Conservation (phyloP, 1,284 basidiomycete species). For the Rugosomyces carneus region DNA sequence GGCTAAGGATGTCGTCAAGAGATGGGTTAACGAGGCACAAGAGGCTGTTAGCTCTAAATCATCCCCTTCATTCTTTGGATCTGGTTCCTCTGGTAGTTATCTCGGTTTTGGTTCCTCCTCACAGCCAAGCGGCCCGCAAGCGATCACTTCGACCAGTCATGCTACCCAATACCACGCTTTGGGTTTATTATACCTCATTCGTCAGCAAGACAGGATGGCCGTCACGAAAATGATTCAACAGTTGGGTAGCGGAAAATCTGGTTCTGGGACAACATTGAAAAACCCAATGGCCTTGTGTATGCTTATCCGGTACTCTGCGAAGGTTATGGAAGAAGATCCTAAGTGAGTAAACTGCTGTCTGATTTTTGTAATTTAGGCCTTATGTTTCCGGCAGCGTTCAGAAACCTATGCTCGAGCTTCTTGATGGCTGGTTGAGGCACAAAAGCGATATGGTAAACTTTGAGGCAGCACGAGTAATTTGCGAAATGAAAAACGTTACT, state of each 20-base stretch:
- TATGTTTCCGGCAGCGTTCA: slow-evolving; percentile 57
- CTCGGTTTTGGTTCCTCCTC: slow-evolving; percentile 64
- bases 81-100: slow-evolving; percentile 44
- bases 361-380: slow-evolving; percentile 30
- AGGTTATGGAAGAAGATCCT: slow-evolving; percentile 97
- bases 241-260: slow-evolving; percentile 83
- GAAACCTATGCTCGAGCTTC: slow-evolving; percentile 88
- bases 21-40: slow-evolving; percentile 98
- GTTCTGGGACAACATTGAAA: slow-evolving; percentile 77
- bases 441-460: slow-evolving; percentile 99
- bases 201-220: slow-evolving; percentile 98
- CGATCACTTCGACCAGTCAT: slow-evolving; percentile 82
- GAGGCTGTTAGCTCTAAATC: slow-evolving; percentile 93
- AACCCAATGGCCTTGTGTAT: slow-evolving; percentile 99
- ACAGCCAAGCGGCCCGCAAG: slow-evolving; percentile 61
- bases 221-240: slow-evolving; percentile 99
- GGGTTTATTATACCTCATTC: slow-evolving; percentile 90
- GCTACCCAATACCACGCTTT: slow-evolving; percentile 98
- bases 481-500: slow-evolving; percentile 87
- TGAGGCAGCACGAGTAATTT: slow-evolving; percentile 95
- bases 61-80: slow-evolving; percentile 61
- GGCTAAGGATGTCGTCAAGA: slow-evolving; percentile 91
- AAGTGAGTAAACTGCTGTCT: slow-evolving; percentile 72
- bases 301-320: slow-evolving; percentile 96
- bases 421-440: slow-evolving; percentile 95